Evolutionary conservation across 345 rosid species (phyloP).

Genomic region (Lepidium africanum): DNA sequence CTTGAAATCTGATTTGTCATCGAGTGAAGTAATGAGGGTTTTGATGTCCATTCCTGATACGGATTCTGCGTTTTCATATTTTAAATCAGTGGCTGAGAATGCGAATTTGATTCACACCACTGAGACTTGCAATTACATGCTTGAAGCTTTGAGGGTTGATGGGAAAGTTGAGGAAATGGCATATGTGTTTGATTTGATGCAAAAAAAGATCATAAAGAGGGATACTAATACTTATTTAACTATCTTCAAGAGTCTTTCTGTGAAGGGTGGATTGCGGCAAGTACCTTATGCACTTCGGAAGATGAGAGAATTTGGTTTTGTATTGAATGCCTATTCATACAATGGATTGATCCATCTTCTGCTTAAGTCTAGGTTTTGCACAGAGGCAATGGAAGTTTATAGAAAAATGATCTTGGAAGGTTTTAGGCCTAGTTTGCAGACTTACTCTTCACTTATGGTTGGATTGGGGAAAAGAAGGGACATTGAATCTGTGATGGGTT

Average conservation of each 20-base stretch:
- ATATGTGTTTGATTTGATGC: conserved; percentile 71
- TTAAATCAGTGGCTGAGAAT: conserved; percentile 46
- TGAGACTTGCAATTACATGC: conserved; percentile 71
- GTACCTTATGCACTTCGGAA: conserved; percentile 46
- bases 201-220: conserved; percentile 62
- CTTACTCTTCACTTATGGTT: conserved; percentile 90
- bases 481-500: conserved; percentile 51
- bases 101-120: conserved; percentile 48
- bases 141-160: conserved; percentile 59
- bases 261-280: conserved; percentile 61
- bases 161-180: conserved; percentile 60
- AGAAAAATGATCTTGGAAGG: conserved; percentile 71
- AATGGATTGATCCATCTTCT: conserved; percentile 74
- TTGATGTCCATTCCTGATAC: conserved; percentile 50
- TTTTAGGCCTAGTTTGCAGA: conserved; percentile 85
- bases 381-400: conserved; percentile 62
- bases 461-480: conserved; percentile 83
- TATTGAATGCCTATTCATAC: conserved; percentile 68
- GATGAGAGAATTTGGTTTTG: conserved; percentile 61
- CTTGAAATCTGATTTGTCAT: conserved; percentile 29
- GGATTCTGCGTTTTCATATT: conserved; percentile 50
- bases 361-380: conserved; percentile 52
- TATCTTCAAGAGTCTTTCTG: conserved; percentile 47
- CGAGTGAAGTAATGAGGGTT: conserved; percentile 41
- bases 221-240: conserved; percentile 50